Percentiles rank a stretch among this genome's conserved stretches.
Conservation (phyloP, 768 basidiomycete species). For the Trametes coccinea region DNA sequence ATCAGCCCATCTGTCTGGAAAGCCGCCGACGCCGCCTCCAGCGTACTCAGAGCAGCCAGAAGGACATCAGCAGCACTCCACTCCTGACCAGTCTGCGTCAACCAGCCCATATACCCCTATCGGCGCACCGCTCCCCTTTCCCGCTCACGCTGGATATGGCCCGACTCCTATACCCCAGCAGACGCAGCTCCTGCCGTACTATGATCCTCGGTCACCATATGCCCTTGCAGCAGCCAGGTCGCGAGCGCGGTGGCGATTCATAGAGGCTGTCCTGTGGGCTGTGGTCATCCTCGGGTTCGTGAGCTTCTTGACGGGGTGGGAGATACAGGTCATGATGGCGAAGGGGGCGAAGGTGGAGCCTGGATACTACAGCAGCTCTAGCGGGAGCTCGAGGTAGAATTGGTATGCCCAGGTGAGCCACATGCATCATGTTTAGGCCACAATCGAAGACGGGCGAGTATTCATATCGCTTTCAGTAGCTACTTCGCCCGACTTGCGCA, state of each 20-base stretch:
- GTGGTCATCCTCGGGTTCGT: conserved; percentile 34
- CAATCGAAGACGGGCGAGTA: too few species aligned
- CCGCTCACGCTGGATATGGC: conserved; percentile 32
- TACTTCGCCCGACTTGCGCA: too few species aligned
- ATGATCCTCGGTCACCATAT: conserved; percentile 45
- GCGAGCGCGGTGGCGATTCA: conserved; percentile 47
- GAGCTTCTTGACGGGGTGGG: conserved; percentile 30
- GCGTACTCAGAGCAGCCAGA: conserved; percentile 28
- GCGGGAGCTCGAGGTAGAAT: neutral
- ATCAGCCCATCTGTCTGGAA: conserved; percentile 18
- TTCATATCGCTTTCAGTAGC: too few species aligned
- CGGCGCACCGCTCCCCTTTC: conserved; percentile 17
- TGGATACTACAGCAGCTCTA: neutral
- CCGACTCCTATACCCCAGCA: conserved; percentile 44
- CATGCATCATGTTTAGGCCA: neutral
- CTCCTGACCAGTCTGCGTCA: conserved; percentile 14
- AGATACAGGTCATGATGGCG: conserved; percentile 21
- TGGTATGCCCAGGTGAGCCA: neutral
- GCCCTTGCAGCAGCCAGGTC: conserved; percentile 38
- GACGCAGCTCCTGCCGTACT: conserved; percentile 41
- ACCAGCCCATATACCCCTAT: conserved; percentile 11
- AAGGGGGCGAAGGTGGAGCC: conserved; percentile 4
- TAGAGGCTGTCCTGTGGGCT: conserved; percentile 43
- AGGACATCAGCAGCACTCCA: neutral
- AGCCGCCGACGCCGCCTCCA: conserved; percentile 29